A percentile compares a stretch with the other conserved stretches of the same genome.
These are phyloP conservation scores for Tricholomella constricta DNA, from an alignment of 768 basidiomycete genomes.

Conservation along the genomic window DNA sequence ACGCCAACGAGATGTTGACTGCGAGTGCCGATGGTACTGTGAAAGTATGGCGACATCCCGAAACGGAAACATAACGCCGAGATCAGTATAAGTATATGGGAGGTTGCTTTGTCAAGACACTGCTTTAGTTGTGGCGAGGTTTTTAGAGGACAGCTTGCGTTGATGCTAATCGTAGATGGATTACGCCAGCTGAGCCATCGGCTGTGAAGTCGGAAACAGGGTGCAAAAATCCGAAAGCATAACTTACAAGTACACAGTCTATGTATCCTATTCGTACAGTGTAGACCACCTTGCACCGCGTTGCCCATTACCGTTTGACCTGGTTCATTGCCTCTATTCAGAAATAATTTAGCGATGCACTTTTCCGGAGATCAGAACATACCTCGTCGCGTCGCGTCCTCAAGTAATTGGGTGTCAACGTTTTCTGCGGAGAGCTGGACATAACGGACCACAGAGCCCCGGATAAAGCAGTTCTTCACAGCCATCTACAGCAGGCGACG, in stretches of 20 bases:
- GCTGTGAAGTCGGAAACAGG: background rate
- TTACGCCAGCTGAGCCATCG: background rate
- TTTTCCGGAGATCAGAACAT: slow-evolving; percentile 12
- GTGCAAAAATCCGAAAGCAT: slow-evolving; percentile 3
- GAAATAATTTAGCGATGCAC: background rate
- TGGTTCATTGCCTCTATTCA: slow-evolving; percentile 49
- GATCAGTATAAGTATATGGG: too few species aligned
- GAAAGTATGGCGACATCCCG: slow-evolving; percentile 79
- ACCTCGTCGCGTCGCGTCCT: slow-evolving; percentile 98
- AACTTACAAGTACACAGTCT: slow-evolving; percentile 11
- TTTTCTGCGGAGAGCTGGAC: slow-evolving; percentile 91
- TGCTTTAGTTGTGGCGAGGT: too few species aligned
- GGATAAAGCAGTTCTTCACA: slow-evolving; percentile 98
- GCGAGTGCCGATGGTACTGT: slow-evolving; percentile 90
- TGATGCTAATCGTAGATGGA: background rate
- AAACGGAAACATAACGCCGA: slow-evolving; percentile 9
- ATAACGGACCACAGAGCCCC: slow-evolving; percentile 97
- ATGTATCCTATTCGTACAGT: slow-evolving; percentile 15
- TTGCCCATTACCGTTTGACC: slow-evolving; percentile 38
- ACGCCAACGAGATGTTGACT: slow-evolving; percentile 82
- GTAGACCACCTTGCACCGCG: background rate
- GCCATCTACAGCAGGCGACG: slow-evolving; percentile 70
- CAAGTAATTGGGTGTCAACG: slow-evolving; percentile 92
- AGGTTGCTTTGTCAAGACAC: too few species aligned
- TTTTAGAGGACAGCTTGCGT: background rate